These are phyloP conservation scores for Debaryomyces tyrocola DNA, from an alignment of 805 yeast species.

Conservation along the genomic window DNA sequence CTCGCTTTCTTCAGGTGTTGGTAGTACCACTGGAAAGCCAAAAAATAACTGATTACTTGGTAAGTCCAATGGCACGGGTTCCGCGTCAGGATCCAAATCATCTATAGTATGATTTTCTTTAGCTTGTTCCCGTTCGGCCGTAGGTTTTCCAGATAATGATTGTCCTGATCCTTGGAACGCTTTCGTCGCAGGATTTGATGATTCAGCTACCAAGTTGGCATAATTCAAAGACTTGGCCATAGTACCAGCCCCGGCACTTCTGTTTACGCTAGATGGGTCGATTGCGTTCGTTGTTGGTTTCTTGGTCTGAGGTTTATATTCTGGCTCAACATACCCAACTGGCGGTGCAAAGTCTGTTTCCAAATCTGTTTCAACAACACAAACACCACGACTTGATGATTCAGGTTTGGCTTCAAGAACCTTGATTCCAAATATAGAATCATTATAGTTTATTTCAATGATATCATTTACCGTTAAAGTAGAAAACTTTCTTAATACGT, in stretches of 20 bases:
- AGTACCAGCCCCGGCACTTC: constrained; percentile 54
- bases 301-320: constrained; percentile 46
- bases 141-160: constrained; percentile 64
- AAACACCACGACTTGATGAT: constrained; percentile 61
- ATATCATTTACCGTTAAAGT: constrained; percentile 83
- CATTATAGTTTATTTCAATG: constrained; percentile 82
- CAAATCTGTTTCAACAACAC: constrained; percentile 95
- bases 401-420: constrained; percentile 88
- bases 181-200: constrained; percentile 21
- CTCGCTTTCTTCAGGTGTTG: constrained; percentile 30
- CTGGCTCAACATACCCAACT: constrained; percentile 96
- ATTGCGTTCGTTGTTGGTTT: constrained; percentile 34
- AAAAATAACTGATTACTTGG: constrained; percentile 89
- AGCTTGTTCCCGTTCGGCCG: constrained; percentile 18
- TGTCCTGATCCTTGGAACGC: constrained; percentile 64
- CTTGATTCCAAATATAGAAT: constrained; percentile 71
- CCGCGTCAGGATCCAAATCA: constrained; percentile 53
- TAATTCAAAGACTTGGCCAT: constrained; percentile 78
- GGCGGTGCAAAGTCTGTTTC: constrained; percentile 99
- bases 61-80: constrained; percentile 68
- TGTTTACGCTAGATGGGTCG: constrained; percentile 32
- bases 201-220: constrained; percentile 53
- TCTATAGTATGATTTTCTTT: constrained; percentile 34
- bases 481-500: constrained; percentile 84
- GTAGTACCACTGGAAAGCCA: constrained; percentile 77